Percentiles rank a stretch among this genome's conserved stretches.
Conservation (phyloP, 139 green algal species). For the Pleodorina starrii region DNA sequence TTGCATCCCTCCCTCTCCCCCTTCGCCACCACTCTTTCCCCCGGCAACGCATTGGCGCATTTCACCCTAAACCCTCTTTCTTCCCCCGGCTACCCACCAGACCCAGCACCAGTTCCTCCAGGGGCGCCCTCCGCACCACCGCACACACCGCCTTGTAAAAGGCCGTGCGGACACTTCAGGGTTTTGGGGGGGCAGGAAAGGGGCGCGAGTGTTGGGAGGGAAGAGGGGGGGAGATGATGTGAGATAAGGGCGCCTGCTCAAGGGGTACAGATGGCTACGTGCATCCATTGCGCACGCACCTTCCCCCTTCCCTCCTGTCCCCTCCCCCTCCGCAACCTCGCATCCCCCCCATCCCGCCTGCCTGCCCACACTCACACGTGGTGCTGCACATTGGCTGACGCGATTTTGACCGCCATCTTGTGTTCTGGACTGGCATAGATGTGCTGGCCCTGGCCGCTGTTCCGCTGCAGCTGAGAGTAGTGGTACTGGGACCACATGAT, state of each 20-base stretch:
- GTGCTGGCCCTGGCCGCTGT: not conserved
- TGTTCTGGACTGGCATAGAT: not conserved
- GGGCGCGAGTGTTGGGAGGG: not conserved
- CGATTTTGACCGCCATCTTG: slow-evolving; percentile 14
- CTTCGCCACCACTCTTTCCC: no score
- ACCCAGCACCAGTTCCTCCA: slow-evolving; percentile 55
- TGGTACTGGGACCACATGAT: slow-evolving; percentile 30
- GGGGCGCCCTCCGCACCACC: slow-evolving; percentile 1
- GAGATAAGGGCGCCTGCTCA: no score
- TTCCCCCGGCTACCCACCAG: slow-evolving; percentile 30
- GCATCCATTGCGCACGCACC: no score
- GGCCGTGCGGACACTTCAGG: slow-evolving; percentile 37
- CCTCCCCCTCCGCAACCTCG: no score
- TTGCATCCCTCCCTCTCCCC: no score
- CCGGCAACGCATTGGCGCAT: no score
- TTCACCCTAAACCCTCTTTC: no score
- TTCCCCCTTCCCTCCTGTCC: no score
- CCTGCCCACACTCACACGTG: slow-evolving; percentile 10
- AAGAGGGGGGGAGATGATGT: not conserved
- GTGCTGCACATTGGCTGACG: slow-evolving; percentile 44
- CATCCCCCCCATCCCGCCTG: no score
- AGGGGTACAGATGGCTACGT: no score
- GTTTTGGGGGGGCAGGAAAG: not conserved
- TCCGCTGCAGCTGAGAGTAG: slow-evolving; percentile 23
- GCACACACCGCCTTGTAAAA: slow-evolving; percentile 36